A percentile compares a stretch with the other conserved stretches of the same genome.
Conservation (phyloP, 1,284 basidiomycete genomes). For the Acaromyces ingoldii region DNA sequence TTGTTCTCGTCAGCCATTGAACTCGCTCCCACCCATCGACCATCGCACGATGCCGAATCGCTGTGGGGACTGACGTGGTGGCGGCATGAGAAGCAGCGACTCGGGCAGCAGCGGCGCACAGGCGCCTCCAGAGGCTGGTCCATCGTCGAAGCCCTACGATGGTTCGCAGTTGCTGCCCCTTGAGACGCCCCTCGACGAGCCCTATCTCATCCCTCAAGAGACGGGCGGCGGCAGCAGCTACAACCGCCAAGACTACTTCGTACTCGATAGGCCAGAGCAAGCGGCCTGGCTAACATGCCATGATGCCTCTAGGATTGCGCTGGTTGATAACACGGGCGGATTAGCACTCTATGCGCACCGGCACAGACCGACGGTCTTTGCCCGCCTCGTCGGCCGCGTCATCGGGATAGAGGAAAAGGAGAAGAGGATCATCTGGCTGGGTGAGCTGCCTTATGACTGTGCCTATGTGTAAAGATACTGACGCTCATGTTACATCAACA, state of each 20-base stretch:
- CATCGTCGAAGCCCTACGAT: too few species aligned
- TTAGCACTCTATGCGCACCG: background rate
- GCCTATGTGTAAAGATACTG: background rate
- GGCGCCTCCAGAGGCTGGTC: too few species aligned
- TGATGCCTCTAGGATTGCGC: background rate
- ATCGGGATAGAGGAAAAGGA: slow-evolving; percentile 3
- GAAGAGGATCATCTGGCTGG: background rate
- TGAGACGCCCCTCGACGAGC: slow-evolving; percentile 1
- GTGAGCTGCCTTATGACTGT: background rate
- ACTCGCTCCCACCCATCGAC: too few species aligned
- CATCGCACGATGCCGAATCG: too few species aligned
- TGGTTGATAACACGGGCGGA: background rate
- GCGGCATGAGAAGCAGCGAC: background rate
- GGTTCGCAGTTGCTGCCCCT: too few species aligned
- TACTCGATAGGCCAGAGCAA: too few species aligned
- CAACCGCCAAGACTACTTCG: too few species aligned
- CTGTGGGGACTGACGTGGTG: too few species aligned
- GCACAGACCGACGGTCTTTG: background rate
- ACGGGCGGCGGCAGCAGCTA: background rate
- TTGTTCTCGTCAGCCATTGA: too few species aligned
- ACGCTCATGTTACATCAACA: background rate
- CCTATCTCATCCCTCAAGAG: background rate
- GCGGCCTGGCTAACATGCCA: too few species aligned
- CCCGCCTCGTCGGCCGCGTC: background rate
- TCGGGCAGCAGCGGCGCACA: background rate